Base-by-base conservation (phyloP, 2,329 filamentous ascomycete genomes). In the Fusarium falciforme region DNA sequence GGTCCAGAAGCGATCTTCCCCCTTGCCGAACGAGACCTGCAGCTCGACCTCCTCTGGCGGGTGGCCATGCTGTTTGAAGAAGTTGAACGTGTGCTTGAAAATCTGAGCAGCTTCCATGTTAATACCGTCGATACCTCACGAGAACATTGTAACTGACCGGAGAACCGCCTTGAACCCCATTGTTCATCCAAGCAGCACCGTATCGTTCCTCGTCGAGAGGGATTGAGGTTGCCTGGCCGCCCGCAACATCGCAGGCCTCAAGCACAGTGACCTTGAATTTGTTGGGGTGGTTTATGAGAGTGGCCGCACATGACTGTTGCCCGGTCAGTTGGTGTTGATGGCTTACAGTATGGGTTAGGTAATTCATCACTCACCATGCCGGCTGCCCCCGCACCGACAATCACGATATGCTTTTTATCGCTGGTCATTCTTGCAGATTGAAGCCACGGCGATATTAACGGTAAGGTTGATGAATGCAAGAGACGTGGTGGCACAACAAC, bases 21-120 rank as follows among this genome's bases (percentile, higher is more conserved):
- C 89, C 76, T 91, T 92, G 84, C 86, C 86, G 76, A 92, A 92
- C 0, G 90, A 88, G 5, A 92, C 87, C 77, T 92, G 89, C 7
- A 92, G 84, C 71, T 89, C 85, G 44, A 92, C 87, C 10, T 89
- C 87, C 72, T 90, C 85, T 4, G 90, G 85, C 61, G 87, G 84
- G 74, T 88, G 85, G 14, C 87, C 87, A 72, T 91, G 87, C 59
- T 87, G 84, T 6, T 86, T 83, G 76, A 92, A 92, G 86, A 91
- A 91, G 61, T 89, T 89, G 84, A 92, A 88, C 0, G 90, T 92
- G 76, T 92, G 90, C 77, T 92, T 89, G 81, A 92, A 92, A 72
- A 92, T 92, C 82, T 91, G 35, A 2, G 31, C 11, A 8, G 2
- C 7, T 6, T n/a, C 20, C 20, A 20, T 20, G 1, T 25, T 62